Evolutionary conservation across 257 asterid species (phyloP).

Genomic region (Capsicum chinense): DNA sequence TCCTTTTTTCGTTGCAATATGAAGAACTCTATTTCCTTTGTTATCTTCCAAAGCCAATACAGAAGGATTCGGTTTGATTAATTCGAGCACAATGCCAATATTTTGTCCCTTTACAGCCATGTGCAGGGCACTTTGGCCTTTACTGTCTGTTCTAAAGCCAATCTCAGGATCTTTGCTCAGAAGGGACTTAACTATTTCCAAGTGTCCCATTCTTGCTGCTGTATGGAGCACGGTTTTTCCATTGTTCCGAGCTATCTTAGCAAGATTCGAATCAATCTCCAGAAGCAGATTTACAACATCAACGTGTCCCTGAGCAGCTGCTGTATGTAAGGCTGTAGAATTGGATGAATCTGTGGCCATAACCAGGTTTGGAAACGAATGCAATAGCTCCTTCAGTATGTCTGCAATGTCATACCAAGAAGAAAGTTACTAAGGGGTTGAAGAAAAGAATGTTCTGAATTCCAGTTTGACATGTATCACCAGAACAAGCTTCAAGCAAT

Average conservation of each 20-base stretch:
- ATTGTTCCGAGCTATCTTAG: conserved; percentile 88
- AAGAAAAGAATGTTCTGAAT: background rate
- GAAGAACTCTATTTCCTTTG: conserved; percentile 89
- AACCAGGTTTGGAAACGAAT: conserved; percentile 68
- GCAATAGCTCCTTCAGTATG: conserved; percentile 73
- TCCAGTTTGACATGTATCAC: background rate
- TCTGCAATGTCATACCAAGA: conserved; percentile 53
- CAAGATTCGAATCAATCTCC: conserved; percentile 73
- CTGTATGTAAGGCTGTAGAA: conserved; percentile 93
- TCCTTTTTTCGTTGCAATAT: conserved; percentile 84
- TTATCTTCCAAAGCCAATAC: conserved; percentile 73
- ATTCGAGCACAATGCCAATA: conserved; percentile 75
- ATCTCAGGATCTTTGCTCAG: conserved; percentile 66
- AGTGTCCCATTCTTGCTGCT: conserved; percentile 94
- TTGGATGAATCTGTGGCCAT: conserved; percentile 88
- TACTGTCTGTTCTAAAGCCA: conserved; percentile 78
- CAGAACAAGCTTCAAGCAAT: conserved; percentile 22
- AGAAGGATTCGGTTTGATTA: conserved; percentile 79
- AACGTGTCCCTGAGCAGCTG: conserved; percentile 89
- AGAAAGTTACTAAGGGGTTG: background rate
- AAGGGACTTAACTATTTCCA: conserved; percentile 85
- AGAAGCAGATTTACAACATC: conserved; percentile 79
- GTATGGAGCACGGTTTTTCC: conserved; percentile 94
- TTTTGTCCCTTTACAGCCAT: conserved; percentile 97
- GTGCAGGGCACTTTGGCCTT: conserved; percentile 93